Percentiles rank a stretch among this genome's conserved stretches.
Conservation (phyloP, 2,329 filamentous ascomycete genomes). For the Whalleya microplaca region DNA sequence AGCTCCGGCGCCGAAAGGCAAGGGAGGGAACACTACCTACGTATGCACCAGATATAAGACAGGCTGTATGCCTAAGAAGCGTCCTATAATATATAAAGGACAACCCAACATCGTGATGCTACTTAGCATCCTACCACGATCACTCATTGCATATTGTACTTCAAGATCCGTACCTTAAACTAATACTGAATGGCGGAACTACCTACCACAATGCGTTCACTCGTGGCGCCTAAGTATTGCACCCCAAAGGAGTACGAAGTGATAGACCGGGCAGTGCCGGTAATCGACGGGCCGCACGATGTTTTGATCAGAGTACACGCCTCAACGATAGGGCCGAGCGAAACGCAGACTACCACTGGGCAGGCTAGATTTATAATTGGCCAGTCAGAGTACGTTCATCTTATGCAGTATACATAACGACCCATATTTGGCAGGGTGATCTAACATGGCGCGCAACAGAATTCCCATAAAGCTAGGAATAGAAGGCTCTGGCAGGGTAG, state of each 20-base stretch:
- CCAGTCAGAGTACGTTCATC: constrained; percentile 33
- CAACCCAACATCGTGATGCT: no score
- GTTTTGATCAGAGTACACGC: constrained; percentile 48
- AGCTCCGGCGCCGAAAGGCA: no score
- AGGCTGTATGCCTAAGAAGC: no score
- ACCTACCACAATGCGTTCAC: constrained; percentile 47
- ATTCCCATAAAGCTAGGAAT: no score
- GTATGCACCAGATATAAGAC: no score
- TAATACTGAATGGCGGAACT: constrained; percentile 29
- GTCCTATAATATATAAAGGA: no score
- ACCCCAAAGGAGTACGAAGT: constrained; percentile 45
- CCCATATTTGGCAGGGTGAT: no score
- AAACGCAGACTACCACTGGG: constrained; percentile 39
- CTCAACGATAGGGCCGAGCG: constrained; percentile 40
- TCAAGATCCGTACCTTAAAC: no score
- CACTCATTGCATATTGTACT: constrained; percentile 8
- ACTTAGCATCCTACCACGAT: no score
- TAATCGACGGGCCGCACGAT: constrained; percentile 47
- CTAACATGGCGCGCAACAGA: no score
- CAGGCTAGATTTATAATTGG: constrained; percentile 28
- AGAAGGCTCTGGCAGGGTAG: constrained; percentile 32
- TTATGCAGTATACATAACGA: not conserved
- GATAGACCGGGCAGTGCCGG: constrained; percentile 46
- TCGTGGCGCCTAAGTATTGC: constrained; percentile 46
- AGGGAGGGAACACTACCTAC: no score